These are phyloP conservation scores for Stephania cephalantha DNA, from an alignment of 164 flowering plant genomes.

Conservation along the genomic window DNA sequence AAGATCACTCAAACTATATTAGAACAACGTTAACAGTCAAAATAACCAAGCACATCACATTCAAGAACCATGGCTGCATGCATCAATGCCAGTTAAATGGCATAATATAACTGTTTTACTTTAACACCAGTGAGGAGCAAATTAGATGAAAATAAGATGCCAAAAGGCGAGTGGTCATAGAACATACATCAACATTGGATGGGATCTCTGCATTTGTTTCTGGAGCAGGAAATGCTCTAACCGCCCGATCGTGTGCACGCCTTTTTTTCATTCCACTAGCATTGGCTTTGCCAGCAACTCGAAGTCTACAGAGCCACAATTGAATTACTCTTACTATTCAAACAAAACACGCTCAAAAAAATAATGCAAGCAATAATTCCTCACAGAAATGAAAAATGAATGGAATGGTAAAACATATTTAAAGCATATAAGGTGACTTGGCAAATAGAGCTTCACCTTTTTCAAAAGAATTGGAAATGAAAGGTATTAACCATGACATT, in stretches of 20 bases:
- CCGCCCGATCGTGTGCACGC: conserved; percentile 59
- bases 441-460: neutral
- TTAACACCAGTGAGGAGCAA: neutral
- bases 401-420: conserved; percentile 33
- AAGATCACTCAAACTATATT: neutral
- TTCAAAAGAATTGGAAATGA: neutral
- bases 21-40: neutral
- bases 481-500: neutral
- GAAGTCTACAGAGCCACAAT: conserved; percentile 35
- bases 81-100: neutral
- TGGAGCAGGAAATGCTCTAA: conserved; percentile 73
- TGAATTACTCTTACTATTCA: no score
- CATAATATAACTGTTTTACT: neutral
- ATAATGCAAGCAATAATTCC: neutral
- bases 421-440: neutral
- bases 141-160: neutral
- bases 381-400: conserved; percentile 51
- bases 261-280: conserved; percentile 60
- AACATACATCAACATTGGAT: conserved; percentile 80
- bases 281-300: conserved; percentile 67
- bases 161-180: conserved; percentile 16
- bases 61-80: neutral
- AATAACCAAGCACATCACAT: neutral
- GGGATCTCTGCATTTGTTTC: conserved; percentile 88
- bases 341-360: neutral